A percentile compares a stretch with the other conserved stretches of the same genome.
These are phyloP conservation scores for Singerocomus rubriflavus DNA, from an alignment of 1,284 basidiomycete species.

Conservation along the genomic window DNA sequence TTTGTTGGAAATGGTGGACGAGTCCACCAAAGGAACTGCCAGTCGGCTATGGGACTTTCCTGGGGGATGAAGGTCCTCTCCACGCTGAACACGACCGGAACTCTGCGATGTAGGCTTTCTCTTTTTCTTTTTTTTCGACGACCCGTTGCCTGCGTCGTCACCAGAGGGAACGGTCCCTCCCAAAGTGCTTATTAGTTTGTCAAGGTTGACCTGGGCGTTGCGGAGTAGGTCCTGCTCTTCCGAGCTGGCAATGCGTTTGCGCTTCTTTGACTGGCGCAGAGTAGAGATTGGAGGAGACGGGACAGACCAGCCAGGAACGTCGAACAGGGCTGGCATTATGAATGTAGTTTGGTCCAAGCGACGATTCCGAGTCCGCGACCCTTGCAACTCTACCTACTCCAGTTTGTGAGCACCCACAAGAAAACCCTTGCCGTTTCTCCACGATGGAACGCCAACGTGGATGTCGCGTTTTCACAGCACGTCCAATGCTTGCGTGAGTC, in stretches of 20 bases:
- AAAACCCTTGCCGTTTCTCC: not conserved
- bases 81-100: conserved; percentile 13
- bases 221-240: conserved; percentile 43
- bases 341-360: conserved; percentile 2
- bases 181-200: conserved; percentile 72
- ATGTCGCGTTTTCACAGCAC: conserved; percentile 19
- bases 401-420: too few relatives aligned
- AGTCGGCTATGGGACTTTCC: conserved; percentile 2
- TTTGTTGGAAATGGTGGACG: not conserved
- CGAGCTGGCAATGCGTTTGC: conserved; percentile 56
- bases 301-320: conserved; percentile 72
- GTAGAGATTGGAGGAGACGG: conserved; percentile 42
- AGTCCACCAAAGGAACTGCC: not conserved
- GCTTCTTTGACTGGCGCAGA: conserved; percentile 50
- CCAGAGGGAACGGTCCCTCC: conserved; percentile 29
- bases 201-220: conserved; percentile 64
- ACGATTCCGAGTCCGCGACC: conserved; percentile 5
- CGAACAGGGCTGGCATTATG: conserved; percentile 51
- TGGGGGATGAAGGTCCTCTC: not conserved
- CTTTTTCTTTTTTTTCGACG: conserved; percentile 37
- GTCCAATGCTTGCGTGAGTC: not conserved
- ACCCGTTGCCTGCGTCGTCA: conserved; percentile 8
- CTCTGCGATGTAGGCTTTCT: conserved; percentile 23
- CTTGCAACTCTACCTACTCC: too few relatives aligned
- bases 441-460: conserved; percentile 19